A percentile compares a stretch with the other conserved stretches of the same genome.
These are phyloP conservation scores for Mycena amicta DNA, from an alignment of 768 basidiomycete species.

Conservation along the genomic window DNA sequence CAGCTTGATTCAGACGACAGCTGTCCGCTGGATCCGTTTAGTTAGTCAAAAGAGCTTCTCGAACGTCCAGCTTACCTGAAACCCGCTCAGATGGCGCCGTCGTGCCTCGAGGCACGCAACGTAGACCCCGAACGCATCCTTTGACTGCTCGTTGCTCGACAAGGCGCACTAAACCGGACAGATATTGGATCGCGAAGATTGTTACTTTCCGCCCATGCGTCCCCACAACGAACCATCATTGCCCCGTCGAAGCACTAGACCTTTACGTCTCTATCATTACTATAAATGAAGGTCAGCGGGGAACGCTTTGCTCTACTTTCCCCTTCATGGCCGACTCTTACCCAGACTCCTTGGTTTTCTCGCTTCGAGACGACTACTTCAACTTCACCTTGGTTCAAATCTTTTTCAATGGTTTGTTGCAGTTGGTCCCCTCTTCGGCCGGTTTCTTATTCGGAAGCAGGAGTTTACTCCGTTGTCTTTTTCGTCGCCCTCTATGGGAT, in stretches of 20 bases:
- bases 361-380: constrained; percentile 14
- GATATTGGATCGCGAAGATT: neutral
- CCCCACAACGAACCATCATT: neutral
- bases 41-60: no score
- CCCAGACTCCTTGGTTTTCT: constrained; percentile 4
- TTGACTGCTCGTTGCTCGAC: neutral
- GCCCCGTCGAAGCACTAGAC: neutral
- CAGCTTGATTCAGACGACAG: no score
- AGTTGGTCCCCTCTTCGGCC: neutral
- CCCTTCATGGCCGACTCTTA: constrained; percentile 1
- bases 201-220: neutral
- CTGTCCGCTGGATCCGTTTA: no score
- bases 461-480: constrained; percentile 14
- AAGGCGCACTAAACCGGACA: neutral
- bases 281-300: neutral
- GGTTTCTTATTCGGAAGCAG: neutral
- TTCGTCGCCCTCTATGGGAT: constrained; percentile 18
- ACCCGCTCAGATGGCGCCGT: constrained; percentile 12
- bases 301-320: neutral
- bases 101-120: neutral
- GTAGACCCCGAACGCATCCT: neutral
- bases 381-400: constrained; percentile 13
- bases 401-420: constrained; percentile 12
- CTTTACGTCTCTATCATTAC: neutral
- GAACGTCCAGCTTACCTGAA: constrained; percentile 11